Base-by-base conservation (phyloP, 2,329 filamentous ascomycete species). In the Colletotrichum cordylinicola region DNA sequence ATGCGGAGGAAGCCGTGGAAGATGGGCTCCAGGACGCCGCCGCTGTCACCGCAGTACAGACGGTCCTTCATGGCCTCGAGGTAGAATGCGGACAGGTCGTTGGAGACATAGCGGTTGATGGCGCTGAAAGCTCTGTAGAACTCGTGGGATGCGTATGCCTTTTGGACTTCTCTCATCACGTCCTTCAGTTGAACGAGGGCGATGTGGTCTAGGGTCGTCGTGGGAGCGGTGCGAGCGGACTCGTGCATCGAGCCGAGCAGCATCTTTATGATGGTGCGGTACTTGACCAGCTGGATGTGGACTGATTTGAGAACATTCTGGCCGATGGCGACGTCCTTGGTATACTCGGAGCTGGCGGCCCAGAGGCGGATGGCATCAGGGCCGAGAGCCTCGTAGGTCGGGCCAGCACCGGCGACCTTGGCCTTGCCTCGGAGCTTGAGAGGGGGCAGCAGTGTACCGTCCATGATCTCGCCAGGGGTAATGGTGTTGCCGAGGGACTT, bases 401-500 rank as follows among this genome's bases (percentile, higher is more conserved):
- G 80, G 65, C 82, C 78, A 73, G 81, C 80, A 80, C 48, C 78
- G n/a, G 77, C 75, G 37, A 82, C 77, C 43, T 77, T 90, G 60
- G 86, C 83, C 78, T 93, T 93, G 61, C 86, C 86, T 80, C 92
- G 93, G 58, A 85, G 85, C 82, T 94, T 94, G 48, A 93, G 82
- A 1, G 93, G 92, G 8, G 94, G 94, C 16, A 98, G 85, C 13
- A 98, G 87, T 5, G 93, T 92, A 8, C 96, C 96, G 68, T 95
- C 91, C 88, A 98, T 97, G 78, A 99, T 96, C 77, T 98, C 89
- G 8, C 91, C 88, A 0, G 96, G 96, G 0, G 92, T 90, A 72
- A 98, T 92, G 33, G 94, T 93, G 81, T 99, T 99, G 18, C 97
- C 97, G 2, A 98, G 87, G 0, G 96, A 98, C 84, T 99, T 99